Base-by-base conservation (phyloP, 768 basidiomycete species). In the Kwoniella sp. region DNA sequence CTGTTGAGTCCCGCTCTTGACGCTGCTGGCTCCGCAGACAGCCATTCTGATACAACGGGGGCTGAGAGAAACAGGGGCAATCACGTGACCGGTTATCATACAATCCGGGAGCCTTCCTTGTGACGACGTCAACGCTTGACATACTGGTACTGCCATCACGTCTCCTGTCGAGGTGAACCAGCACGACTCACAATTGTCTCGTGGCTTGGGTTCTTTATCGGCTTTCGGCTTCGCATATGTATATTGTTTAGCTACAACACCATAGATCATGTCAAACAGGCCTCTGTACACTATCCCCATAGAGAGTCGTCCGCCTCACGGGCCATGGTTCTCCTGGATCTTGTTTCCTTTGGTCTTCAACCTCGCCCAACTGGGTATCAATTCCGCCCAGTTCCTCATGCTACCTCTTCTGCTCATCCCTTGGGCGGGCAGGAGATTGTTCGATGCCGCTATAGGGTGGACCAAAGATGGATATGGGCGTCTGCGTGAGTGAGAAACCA, bases 381-480 rank as follows among this genome's bases (percentile, higher is more conserved):
- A 89, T 64, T 78, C 75, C 26, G 82, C 82, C 31, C 91, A 93
- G 73, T 79, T 92, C 70, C 60, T 84, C 23, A 76, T 85, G 59
- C 76, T 88, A 31, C 76, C 89, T 14, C 83, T 88, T 1, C 73
- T 91, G 41, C 78, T 81, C 44, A 66, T 68, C 22, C 84, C 87
- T n/a, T 80, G 82, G 45, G 69, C 77, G 23, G 79, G 76, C 71
- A 76, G 75, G 52, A 75, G 73, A 19, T 65, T 84, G 43, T 89
- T 88, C 68, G 79, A 84, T 43, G 76, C 81, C 46, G 86, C 84
- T 1, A 82, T 90, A 44, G 79, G 84, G 32, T 84, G 84, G 63
- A 88, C 87, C 50, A 90, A 92, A 75, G 88, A 86, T 23, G 80
- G 85, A 14, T 90, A 89, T 73, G 88, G 83, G 17, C 78, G 78